These are phyloP conservation scores for Pseudogymnoascus sp. DNA, from an alignment of 2,329 filamentous ascomycete species.

Conservation along the genomic window DNA sequence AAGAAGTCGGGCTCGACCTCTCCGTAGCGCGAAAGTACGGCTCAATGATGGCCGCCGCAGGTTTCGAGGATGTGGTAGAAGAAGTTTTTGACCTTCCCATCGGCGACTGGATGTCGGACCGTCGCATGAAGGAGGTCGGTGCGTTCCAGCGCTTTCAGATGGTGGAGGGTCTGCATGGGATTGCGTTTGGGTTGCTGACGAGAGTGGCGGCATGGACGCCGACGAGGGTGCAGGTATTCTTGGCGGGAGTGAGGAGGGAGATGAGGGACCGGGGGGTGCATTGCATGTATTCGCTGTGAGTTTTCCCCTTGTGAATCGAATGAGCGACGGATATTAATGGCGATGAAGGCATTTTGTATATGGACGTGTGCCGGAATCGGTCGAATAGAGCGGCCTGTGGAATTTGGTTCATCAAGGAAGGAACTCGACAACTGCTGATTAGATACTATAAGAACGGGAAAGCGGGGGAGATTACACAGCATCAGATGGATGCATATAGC, in stretches of 20 bases:
- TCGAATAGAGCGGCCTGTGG: neutral
- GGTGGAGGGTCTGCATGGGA: constrained; percentile 15
- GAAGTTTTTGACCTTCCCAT: constrained; percentile 41
- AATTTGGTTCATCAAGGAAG: neutral
- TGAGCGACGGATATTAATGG: neutral
- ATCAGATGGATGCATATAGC: neutral
- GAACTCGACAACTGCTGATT: neutral
- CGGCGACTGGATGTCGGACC: constrained; percentile 42
- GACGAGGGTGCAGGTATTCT: constrained; percentile 29
- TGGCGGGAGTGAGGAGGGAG: constrained; percentile 30
- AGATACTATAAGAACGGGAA: neutral
- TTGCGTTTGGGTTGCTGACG: constrained; percentile 27
- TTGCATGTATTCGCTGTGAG: constrained; percentile 22
- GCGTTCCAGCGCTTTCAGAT: constrained; percentile 11
- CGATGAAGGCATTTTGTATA: constrained; percentile 5
- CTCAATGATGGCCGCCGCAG: constrained; percentile 38
- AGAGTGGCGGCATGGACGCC: constrained; percentile 30
- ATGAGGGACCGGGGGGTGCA: constrained; percentile 29
- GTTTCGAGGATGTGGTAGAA: constrained; percentile 44
- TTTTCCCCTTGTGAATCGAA: neutral
- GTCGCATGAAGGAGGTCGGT: constrained; percentile 43
- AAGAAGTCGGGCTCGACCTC: constrained; percentile 9
- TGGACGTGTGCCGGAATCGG: neutral
- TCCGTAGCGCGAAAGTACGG: constrained; percentile 8
- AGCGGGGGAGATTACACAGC: neutral